Base-by-base conservation (phyloP, 2,329 filamentous ascomycete genomes). In the Ophiostoma ips region DNA sequence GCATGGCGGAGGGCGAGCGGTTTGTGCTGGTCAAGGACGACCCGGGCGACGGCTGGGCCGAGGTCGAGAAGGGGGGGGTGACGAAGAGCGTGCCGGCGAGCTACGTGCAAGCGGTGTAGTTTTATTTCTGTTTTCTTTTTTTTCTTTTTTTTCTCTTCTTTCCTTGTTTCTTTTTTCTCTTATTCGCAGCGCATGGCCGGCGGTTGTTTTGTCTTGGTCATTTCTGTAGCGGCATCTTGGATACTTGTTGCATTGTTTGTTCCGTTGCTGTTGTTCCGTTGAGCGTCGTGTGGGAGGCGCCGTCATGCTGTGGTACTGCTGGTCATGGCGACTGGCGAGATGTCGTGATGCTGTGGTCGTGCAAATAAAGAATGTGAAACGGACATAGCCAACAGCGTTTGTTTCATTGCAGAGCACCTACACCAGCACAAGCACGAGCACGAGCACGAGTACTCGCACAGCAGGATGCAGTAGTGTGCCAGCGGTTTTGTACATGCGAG, bases 21-120 rank as follows among this genome's bases (percentile, higher is more conserved):
- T 94, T 98, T 60, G 88, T 98, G 36, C 71, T 98, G 31, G 80
- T 95, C 54, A 88, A 82, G 59, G 81, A 86, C 51, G 90, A 96
- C 62, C 76, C 81, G 0, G 92, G 92, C 1, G 92, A 96, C 68
- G 92, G 92, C 0, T 98, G 92, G 92, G 87, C 83, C 28, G 92
- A 96, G 68, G 92, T 98, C 16, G 92, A 96, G 69, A 88, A 87
- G 65, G 88, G 87, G 16, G 89, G 89, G 1, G 71, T 81, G 37
- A 87, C 82, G 46, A 89, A 81, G 62, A 95, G 88, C 63, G 92
- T 98, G 49, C 92, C 92, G 43, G 89, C 89, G 35, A 94, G 87
- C 64, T 98, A 96, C 69, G 77, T 96, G 53, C 84, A 88, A 66
- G 77, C 83, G 60, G 78, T 86, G 47, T 84, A 70, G 37, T 34